Evolutionary conservation across 257 asterid genomes (phyloP).

Genomic region (Penstemon barbatus): DNA sequence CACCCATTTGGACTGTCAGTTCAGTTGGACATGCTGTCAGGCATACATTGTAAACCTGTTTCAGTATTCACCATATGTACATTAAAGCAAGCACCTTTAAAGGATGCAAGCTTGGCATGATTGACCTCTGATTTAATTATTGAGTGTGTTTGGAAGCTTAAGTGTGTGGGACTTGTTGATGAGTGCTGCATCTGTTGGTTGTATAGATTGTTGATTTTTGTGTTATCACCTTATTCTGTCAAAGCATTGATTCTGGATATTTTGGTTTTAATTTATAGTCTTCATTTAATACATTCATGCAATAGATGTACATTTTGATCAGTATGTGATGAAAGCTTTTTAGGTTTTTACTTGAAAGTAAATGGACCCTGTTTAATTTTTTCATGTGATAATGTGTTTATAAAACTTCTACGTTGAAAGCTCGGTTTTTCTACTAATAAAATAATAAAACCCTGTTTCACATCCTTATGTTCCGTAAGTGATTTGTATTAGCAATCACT

Average conservation of each 20-base stretch:
- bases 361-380: too few species aligned
- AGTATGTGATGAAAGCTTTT: conserved; percentile 2
- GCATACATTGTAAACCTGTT: neutral
- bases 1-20: neutral
- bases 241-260: neutral
- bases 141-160: neutral
- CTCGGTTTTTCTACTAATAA: too few species aligned
- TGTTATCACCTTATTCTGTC: neutral
- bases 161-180: neutral
- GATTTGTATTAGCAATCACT: too few species aligned
- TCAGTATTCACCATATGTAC: neutral
- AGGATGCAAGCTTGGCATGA: conserved; percentile 13
- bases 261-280: neutral
- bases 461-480: neutral
- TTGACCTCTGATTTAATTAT: conserved; percentile 15
- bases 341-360: neutral
- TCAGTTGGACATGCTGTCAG: neutral
- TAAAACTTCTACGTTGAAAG: too few species aligned
- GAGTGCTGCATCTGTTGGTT: neutral
- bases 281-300: neutral
- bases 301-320: neutral
- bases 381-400: neutral
- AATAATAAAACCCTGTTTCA: too few species aligned
- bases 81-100: conserved; percentile 2
- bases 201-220: neutral